Evolutionary conservation across 164 flowering plant genomes (phyloP), one percentile per base, ranked within the genome.

Genomic region (Brasenia schreberi): DNA sequence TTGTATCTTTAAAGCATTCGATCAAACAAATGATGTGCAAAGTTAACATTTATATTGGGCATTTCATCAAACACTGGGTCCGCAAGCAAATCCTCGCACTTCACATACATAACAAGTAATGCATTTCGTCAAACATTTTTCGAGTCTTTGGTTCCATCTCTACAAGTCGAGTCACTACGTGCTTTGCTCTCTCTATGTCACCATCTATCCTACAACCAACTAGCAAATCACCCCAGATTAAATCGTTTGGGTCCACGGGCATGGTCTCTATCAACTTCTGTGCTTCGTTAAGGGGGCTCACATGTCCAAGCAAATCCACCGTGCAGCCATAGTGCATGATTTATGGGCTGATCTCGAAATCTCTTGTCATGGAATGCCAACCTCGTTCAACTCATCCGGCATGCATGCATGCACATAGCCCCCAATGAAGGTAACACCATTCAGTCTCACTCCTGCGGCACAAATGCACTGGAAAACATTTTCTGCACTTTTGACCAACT

Each of bases 251-350:
- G 65, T 70, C 72, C 68, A 82, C 68, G 6, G 82, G 85, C 85
- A 85, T 83, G 9, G 68, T 66, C 43, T 76, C 69, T 43, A 85
- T 71, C 43, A 85, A 78, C 53, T 66, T 19, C 5, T 60, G 33
- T 27, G 87, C 90, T 70, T 85, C 88, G 33, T 76, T 76, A 59
- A 84, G 63, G 42, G 66, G 71, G 23, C 86, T 88, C 14, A 83
- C 83, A 11, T 86, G 83, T 52, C 87, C 82, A 60, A 85, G 66
- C 44, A 85, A 73, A 72, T 85, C 87, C 19, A 85, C 84, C 86
- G 82, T 77, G 72, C 90, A 84, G 4, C 86, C 86, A 64, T 84
- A 84, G 61, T 85, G 90, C 72, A 81, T 78, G 52, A 83, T 76
- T 70, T 61, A 64, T 0, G 86, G 86, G 45, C 53, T 65, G 61